A percentile compares a stretch with the other conserved stretches of the same genome.
Evolutionary conservation across 129 eudicot genomes (phyloP).

Genomic region (Tanacetum coccineum): DNA sequence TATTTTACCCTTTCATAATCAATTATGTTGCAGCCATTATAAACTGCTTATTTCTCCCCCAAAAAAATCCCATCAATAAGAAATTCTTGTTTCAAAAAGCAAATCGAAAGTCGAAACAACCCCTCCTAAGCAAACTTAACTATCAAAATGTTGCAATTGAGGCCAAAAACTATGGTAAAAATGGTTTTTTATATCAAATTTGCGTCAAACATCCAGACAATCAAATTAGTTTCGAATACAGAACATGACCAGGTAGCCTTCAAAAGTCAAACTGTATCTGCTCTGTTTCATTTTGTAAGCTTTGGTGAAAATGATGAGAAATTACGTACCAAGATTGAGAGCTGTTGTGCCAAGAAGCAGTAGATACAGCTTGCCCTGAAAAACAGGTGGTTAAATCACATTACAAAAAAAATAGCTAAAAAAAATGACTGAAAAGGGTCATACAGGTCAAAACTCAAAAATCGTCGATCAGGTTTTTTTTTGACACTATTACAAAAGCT

Average conservation of each 20-base stretch:
- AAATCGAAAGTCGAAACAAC: too few relatives aligned
- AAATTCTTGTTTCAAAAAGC: too few relatives aligned
- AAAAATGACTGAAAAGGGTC: too few relatives aligned
- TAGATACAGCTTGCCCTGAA: constrained; percentile 79
- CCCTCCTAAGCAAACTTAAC: not conserved
- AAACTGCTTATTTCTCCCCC: too few relatives aligned
- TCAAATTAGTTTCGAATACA: not conserved
- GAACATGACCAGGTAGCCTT: too few relatives aligned
- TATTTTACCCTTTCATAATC: too few relatives aligned
- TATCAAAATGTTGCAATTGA: not conserved
- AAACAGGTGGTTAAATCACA: constrained; percentile 1
- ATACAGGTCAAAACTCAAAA: too few relatives aligned
- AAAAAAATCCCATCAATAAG: too few relatives aligned
- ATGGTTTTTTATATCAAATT: not conserved
- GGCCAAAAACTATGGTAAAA: not conserved
- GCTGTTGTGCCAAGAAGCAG: constrained; percentile 93
- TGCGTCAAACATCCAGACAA: not conserved
- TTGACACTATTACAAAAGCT: too few relatives aligned
- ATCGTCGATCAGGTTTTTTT: too few relatives aligned
- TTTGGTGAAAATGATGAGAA: not conserved
- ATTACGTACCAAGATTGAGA: constrained; percentile 69
- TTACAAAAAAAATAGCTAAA: too few relatives aligned
- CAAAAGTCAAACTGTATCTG: not conserved
- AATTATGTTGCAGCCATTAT: too few relatives aligned
- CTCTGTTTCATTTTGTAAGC: not conserved